Conservation (phyloP, 2,329 filamentous ascomycete genomes). For the Eutypella sp. region DNA sequence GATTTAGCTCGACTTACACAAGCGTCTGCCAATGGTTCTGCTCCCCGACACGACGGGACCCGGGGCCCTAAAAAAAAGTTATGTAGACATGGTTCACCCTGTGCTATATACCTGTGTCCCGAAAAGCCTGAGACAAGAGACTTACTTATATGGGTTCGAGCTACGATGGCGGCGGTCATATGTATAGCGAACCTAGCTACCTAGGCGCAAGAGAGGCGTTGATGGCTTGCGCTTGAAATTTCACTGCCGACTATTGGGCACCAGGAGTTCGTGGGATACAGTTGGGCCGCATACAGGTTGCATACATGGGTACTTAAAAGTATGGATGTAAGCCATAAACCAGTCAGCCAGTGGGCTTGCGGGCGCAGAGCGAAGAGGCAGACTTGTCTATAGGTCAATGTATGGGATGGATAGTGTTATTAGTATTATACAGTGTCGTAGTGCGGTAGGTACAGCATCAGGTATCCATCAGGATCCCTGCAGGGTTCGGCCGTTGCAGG, state of each 20-base stretch:
- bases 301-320: slow-evolving; percentile 6
- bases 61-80: background rate
- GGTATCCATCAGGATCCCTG: slow-evolving; percentile 10
- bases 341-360: slow-evolving; percentile 11
- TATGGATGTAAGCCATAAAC: slow-evolving; percentile 14
- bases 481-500: slow-evolving; percentile 14
- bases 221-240: slow-evolving; percentile 3
- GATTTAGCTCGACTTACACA: background rate
- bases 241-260: slow-evolving; percentile 21
- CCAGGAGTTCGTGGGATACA: slow-evolving; percentile 22
- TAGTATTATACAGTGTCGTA: background rate
- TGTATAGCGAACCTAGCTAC: no score
- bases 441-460: slow-evolving; percentile 6
- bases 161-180: background rate
- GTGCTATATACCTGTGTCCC: background rate
- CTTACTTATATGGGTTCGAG: background rate
- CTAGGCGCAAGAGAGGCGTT: background rate
- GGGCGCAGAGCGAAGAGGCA: background rate
- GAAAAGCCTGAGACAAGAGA: no score
- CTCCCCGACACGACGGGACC: background rate
- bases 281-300: slow-evolving; percentile 26
- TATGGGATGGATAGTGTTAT: slow-evolving; percentile 1
- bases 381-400: slow-evolving; percentile 3
- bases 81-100: background rate
- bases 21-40: background rate